These are phyloP conservation scores for Cladosporium sphaerospermum DNA, from an alignment of 2,329 filamentous ascomycete species.

Conservation along the genomic window DNA sequence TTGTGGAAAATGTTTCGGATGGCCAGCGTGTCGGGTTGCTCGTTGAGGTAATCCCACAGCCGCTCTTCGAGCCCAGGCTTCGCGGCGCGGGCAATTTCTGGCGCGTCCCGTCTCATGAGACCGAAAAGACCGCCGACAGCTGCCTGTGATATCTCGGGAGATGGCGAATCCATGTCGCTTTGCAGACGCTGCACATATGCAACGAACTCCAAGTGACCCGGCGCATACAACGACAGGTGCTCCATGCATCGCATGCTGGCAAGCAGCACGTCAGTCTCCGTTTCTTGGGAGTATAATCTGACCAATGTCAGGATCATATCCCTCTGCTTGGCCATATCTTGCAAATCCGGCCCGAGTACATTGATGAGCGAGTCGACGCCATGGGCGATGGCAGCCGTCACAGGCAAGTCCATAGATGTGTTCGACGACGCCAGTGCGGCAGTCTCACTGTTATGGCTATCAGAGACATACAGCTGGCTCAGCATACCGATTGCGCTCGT, in stretches of 20 bases:
- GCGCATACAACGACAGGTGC: constrained; percentile 86
- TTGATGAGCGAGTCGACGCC: constrained; percentile 96
- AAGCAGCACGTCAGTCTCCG: constrained; percentile 63
- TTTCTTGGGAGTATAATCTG: constrained; percentile 65
- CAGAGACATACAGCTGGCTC: constrained; percentile 83
- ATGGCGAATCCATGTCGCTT: constrained; percentile 64
- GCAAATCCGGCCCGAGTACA: constrained; percentile 88
- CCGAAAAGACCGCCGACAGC: constrained; percentile 87
- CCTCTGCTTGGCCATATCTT: constrained; percentile 85
- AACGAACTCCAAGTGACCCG: constrained; percentile 75
- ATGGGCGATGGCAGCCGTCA: constrained; percentile 73
- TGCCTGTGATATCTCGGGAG: constrained; percentile 65
- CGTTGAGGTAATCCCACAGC: constrained; percentile 83
- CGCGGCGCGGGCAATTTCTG: constrained; percentile 71
- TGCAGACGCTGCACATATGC: constrained; percentile 81
- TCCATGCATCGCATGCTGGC: constrained; percentile 80
- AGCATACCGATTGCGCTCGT: constrained; percentile 88
- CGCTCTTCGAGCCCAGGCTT: constrained; percentile 79
- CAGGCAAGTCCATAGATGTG: constrained; percentile 77
- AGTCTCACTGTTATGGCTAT: constrained; percentile 84
- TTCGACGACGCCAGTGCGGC: constrained; percentile 78
- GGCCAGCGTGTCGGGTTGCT: constrained; percentile 65
- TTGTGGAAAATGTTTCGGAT: constrained; percentile 84
- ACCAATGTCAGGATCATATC: constrained; percentile 87
- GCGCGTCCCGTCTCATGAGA: constrained; percentile 86